Percentiles rank a stretch among this genome's conserved stretches.
Evolutionary conservation across 1,284 basidiomycete species (phyloP).

Genomic region (Cutaneotrichosporon sp.): DNA sequence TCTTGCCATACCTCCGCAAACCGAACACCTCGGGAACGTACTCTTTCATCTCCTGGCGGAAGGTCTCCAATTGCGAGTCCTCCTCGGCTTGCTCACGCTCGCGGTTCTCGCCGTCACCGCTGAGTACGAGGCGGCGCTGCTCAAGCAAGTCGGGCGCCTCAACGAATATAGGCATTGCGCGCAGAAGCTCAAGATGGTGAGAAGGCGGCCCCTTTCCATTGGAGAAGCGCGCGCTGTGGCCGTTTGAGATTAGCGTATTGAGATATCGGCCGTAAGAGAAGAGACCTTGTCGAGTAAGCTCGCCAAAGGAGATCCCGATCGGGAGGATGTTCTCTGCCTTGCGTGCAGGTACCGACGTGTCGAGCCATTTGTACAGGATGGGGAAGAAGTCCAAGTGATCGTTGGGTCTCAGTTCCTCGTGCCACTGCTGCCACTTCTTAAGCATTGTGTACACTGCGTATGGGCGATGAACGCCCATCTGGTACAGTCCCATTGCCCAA

Average conservation of each 20-base stretch:
- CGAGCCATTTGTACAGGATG: slow-evolving; percentile 75
- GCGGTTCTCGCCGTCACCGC: slow-evolving; percentile 33
- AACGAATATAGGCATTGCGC: slow-evolving; percentile 44
- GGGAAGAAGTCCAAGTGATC: slow-evolving; percentile 40
- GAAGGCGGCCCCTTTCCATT: slow-evolving; percentile 11
- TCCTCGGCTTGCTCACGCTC: slow-evolving; percentile 32
- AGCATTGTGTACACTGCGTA: slow-evolving; percentile 74
- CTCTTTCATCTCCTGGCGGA: slow-evolving; percentile 37
- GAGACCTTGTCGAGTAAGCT: slow-evolving; percentile 66
- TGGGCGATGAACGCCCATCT: slow-evolving; percentile 78
- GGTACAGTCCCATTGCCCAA: slow-evolving; percentile 78
- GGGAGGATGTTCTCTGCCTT: slow-evolving; percentile 58
- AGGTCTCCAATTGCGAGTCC: slow-evolving; percentile 23
- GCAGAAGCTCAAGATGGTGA: slow-evolving; percentile 40
- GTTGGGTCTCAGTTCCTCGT: slow-evolving; percentile 22
- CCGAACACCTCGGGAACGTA: slow-evolving; percentile 46
- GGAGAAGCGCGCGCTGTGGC: slow-evolving; percentile 44
- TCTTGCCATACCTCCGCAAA: slow-evolving; percentile 25
- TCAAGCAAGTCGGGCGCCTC: slow-evolving; percentile 37
- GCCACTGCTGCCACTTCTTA: slow-evolving; percentile 59
- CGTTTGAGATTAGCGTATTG: slow-evolving; percentile 75
- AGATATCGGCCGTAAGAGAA: slow-evolving; percentile 83
- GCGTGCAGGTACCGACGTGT: slow-evolving; percentile 60
- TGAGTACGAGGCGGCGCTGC: slow-evolving; percentile 38
- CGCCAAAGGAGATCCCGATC: slow-evolving; percentile 70